Conservation (phyloP, 257 asterid species). For the Gentiana dahurica region DNA sequence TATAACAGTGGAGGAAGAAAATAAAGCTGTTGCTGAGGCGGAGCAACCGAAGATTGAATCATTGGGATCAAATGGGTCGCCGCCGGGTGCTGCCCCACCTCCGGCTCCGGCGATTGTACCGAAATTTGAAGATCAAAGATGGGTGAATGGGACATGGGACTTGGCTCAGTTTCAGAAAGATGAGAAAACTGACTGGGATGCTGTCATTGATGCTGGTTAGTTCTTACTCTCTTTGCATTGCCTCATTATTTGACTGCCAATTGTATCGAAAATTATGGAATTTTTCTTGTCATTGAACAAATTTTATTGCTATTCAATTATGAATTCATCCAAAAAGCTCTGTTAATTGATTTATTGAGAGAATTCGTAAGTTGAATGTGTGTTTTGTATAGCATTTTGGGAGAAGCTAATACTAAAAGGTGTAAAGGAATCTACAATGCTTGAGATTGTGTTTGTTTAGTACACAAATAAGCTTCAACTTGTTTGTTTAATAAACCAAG, state of each 20-base stretch:
- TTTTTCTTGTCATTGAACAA: too few relatives aligned
- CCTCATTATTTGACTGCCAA: not conserved
- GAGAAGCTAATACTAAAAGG: too few relatives aligned
- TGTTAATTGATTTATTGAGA: too few relatives aligned
- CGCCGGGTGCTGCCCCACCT: slow-evolving; percentile 22
- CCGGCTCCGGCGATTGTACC: slow-evolving; percentile 15
- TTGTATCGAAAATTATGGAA: too few relatives aligned
- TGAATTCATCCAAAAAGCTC: too few relatives aligned
- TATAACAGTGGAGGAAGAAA: slow-evolving; percentile 26
- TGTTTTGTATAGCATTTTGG: too few relatives aligned
- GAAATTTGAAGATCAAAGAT: slow-evolving; percentile 45
- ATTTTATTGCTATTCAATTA: not conserved
- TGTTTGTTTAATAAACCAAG: too few relatives aligned
- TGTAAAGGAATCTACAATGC: too few relatives aligned
- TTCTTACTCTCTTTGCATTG: not conserved
- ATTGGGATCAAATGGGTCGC: slow-evolving; percentile 55
- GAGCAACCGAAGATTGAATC: slow-evolving; percentile 14
- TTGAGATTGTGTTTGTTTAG: too few relatives aligned
- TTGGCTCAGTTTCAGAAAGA: slow-evolving; percentile 55
- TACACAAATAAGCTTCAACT: too few relatives aligned
- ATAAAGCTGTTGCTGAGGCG: slow-evolving; percentile 6
- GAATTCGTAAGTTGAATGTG: not conserved
- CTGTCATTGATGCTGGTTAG: slow-evolving; percentile 88
- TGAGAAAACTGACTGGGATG: slow-evolving; percentile 78
- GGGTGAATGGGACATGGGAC: slow-evolving; percentile 95